A percentile compares a stretch with the other conserved stretches of the same genome.
phyloP scores from a whole-genome alignment of 2,329 filamentous ascomycete species.

The Aspergillus sp. region DNA sequence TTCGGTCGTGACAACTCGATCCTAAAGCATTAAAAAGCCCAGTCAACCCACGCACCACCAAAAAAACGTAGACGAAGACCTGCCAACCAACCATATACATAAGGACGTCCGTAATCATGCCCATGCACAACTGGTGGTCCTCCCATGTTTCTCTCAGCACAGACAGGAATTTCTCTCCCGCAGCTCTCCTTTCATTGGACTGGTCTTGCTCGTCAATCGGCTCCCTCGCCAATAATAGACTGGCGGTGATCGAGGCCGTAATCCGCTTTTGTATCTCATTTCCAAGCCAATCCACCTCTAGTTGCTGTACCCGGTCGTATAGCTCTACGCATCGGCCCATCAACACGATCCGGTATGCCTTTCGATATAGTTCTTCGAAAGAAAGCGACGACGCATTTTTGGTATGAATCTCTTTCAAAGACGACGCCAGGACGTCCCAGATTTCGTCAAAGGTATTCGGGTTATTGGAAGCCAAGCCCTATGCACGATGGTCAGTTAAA shows the following conservation, averaged over 20 bases:
- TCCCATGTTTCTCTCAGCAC: conserved; percentile 73
- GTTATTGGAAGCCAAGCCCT: conserved; percentile 51
- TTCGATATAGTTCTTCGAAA: conserved; percentile 91
- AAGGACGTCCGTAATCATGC: conserved; percentile 90
- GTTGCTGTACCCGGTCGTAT: conserved; percentile 69
- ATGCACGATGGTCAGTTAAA: conserved; percentile 3
- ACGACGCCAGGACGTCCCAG: conserved; percentile 69
- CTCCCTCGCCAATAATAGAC: conserved; percentile 51
- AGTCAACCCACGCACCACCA: conserved; percentile 1
- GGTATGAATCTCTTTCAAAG: conserved; percentile 79
- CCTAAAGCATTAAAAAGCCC: conserved; percentile 38
- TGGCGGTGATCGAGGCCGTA: conserved; percentile 60
- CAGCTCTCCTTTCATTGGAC: conserved; percentile 67
- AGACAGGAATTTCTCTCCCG: conserved; percentile 74
- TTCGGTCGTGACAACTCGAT: conserved; percentile 72
- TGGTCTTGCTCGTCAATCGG: conserved; percentile 46
- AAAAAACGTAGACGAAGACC: neutral
- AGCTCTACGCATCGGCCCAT: conserved; percentile 76
- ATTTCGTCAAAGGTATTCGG: conserved; percentile 73
- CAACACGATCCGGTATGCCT: conserved; percentile 86
- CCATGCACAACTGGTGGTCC: conserved; percentile 85
- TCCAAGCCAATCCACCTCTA: conserved; percentile 75
- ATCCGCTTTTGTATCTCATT: conserved; percentile 65
- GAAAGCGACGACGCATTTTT: conserved; percentile 84
- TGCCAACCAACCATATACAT: conserved; percentile 70